Base-by-base conservation (phyloP, 164 flowering plant species). In the Buxus sempervirens region DNA sequence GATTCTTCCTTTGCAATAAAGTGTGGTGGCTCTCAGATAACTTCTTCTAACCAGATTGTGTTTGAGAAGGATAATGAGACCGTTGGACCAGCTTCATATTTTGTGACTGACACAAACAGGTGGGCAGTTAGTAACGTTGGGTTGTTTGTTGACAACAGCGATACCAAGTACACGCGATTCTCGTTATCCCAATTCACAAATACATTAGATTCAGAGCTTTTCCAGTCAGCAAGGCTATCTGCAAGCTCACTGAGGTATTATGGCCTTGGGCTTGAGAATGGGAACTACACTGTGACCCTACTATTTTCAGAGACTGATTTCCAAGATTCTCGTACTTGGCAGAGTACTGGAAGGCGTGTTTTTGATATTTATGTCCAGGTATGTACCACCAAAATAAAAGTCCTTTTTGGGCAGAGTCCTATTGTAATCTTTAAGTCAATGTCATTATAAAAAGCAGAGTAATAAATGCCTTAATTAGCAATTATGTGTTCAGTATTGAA, bases 351-450 rank as follows among this genome's bases (percentile, higher is more conserved):
- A 65, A 87, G 87, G 76, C 94, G 97, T 49, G 73, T 83, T 38
- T 94, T 94, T 67, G 87, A 94, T 72, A 75, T 94, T 36, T 90
- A 84, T 81, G 70, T 90, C 21, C 97, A 91, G 97, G 98, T 91
- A 2, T n/a, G n/a, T 28, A 26, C 38, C 18, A 10, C 13, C 18
- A 15, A 45, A 45, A 15, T 45, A 4, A 15, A 15, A 45, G 12
- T 5, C 12, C 12, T 6, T 45, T 45, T 45, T 10, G 51, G 16
- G 18, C 18, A 15, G 51, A 5, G 5, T 45, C 18, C 2, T 5
- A 10, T 45, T 10, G 1, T 15, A 10, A 1, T 45, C 42, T n/a
- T 36, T 48, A 25, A 68, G 73, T 49, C 0, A 26, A 27, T 24
- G 54, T 42, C 23, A 1, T 70, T 45, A 45, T 10, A 5, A 10